These are phyloP conservation scores for Leccinum fibrillosum DNA, from an alignment of 768 basidiomycete genomes.

Conservation along the genomic window DNA sequence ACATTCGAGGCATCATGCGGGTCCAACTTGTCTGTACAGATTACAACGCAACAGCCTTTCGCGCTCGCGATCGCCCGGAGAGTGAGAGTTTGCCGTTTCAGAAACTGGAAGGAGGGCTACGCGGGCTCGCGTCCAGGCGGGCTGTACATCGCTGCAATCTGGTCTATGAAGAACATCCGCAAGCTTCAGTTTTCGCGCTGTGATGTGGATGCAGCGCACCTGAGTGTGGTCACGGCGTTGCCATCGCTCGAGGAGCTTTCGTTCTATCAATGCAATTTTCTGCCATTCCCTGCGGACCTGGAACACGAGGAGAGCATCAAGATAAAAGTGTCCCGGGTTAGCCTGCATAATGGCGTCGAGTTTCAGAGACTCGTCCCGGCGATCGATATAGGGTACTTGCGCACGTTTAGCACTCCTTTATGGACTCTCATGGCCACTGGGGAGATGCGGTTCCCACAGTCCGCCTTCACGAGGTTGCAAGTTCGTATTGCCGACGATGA, in stretches of 20 bases:
- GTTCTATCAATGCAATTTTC: conserved; percentile 3
- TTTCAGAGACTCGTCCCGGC: neutral
- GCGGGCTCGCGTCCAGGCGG: neutral
- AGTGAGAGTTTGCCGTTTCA: neutral
- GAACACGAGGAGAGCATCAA: neutral
- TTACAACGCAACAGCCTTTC: neutral
- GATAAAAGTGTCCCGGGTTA: neutral
- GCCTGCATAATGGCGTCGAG: neutral
- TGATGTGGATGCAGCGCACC: conserved; percentile 12
- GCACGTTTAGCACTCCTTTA: neutral
- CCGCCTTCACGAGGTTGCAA: neutral
- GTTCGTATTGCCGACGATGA: neutral
- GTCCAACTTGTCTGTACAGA: neutral
- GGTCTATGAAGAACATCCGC: conserved; percentile 18
- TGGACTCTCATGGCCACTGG: neutral
- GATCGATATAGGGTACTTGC: neutral
- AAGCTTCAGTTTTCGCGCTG: conserved; percentile 9
- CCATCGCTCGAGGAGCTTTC: conserved; percentile 15
- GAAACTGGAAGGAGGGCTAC: neutral
- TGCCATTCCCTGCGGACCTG: no score
- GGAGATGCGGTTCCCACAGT: neutral
- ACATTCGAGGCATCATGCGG: neutral
- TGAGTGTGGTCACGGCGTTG: conserved; percentile 10
- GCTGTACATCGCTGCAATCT: neutral
- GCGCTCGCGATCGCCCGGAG: neutral